Evolutionary conservation across 345 rosid genomes (phyloP), one percentile per base, ranked within the genome.

Genomic region (Gossypium sturtianum): DNA sequence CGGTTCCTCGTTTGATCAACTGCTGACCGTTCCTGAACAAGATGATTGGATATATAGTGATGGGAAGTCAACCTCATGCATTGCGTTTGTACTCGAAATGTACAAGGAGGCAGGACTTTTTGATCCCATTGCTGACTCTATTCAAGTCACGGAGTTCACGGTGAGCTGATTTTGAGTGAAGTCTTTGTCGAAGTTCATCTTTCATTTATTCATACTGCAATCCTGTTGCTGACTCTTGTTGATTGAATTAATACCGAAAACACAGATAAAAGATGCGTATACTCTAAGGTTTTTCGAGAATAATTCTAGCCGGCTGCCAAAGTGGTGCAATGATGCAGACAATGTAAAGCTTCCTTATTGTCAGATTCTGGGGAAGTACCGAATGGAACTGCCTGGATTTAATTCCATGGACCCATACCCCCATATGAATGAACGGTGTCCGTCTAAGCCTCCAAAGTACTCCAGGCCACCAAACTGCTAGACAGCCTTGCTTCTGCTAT

Each of bases 101-200:
- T 96, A 93, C 83, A 96, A 96, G 86, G 99, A 82, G 76, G 97
- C 92, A 29, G 97, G 99, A n/a, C 82, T 93, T 20, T 96, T 96
- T 71, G 85, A 82, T 81, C 97, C 93, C 58, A 78, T 87, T 74
- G 72, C 90, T 38, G 76, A 80, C 80, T 82, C 87, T 58, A 75
- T 96, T 63, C 97, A 96, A 87, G 98, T 93, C 78, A 93, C 99
- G 1, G 97, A 96, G 76, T 93, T 96, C 84, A 96, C 99, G 81
- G 73, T 70, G 59, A 70, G 73, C 27, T 52, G 41, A 27, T 68
- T 68, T 68, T 45, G 17, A 66, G 51, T 48, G 0, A 48, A 48
- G n/a, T 67, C 70, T 23, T 63, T 73, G 51, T 58, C 19, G 3
- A 29, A 25, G 65, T 11, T 59, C 22, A 4, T 4, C 2, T 23